Base-by-base conservation (phyloP, 371 early-diverging fungal species). In the Saksenaea oblongispora region DNA sequence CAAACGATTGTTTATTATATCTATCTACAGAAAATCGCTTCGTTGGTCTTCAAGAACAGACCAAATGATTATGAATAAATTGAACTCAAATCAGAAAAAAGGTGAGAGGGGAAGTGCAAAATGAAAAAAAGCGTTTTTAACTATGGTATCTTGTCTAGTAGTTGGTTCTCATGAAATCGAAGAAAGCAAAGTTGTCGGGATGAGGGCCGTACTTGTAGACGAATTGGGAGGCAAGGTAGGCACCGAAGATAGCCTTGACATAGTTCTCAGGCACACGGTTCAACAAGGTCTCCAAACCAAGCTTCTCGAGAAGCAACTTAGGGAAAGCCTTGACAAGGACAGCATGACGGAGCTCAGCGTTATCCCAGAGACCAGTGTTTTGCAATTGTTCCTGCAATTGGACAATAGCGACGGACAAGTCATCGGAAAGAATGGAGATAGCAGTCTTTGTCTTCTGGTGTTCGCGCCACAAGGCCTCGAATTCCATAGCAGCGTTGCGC, bases 161-260 rank as follows among this genome's bases (percentile, higher is more conserved):
- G 62, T 72, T 69, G 56, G 67, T 67, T 13, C 79, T 72, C 95
- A 98, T 95, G 75, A 91, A 98, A 76, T 96, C 97, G 78, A 98
- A 98, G 90, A 98, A 98, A 61, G 98, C 95, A 81, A 98, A 98
- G 80, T 98, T 97, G 63, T 89, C 87, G 51, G 99, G 98, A 58
- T 89, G 85, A 28, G 92, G 89, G 34, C 98, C 98, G 65, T 94
- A 97, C 81, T 92, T 89, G 87, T 98, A 98, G 58, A 98, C 92
- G 70, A 98, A 98, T 57, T 94, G 86, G 55, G 91, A 90, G 22
- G 98, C 98, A 56, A 98, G 72, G 75, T 90, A 94, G 27, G 92
- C 87, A 61, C 98, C 97, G 87, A 98, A 98, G 74, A 98, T 96
- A 54, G 99, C 97, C 75, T 93, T 90, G 62, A 96, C 91, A 73